These are phyloP conservation scores for Aurifilum marmelostoma DNA, from an alignment of 2,329 filamentous ascomycete species.

Conservation along the genomic window DNA sequence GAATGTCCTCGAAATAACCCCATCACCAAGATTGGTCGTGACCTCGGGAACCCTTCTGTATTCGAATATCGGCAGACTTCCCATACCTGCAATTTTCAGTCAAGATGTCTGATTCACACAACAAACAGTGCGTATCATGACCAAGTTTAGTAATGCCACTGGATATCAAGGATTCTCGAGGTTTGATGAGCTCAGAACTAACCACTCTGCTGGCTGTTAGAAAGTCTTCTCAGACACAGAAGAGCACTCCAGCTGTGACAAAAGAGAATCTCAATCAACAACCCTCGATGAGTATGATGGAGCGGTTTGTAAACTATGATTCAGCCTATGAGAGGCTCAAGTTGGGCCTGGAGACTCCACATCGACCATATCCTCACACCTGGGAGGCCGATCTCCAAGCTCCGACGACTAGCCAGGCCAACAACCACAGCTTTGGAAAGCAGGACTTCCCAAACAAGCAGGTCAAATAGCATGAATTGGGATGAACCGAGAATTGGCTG, in stretches of 20 bases:
- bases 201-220: background rate
- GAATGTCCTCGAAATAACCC: background rate
- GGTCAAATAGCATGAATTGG: background rate
- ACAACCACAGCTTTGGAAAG: background rate
- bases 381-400: background rate
- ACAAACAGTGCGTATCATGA: background rate
- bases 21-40: background rate
- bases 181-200: background rate
- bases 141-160: background rate
- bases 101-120: background rate
- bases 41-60: background rate
- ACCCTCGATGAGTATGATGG: background rate
- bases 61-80: background rate
- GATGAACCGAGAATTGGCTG: background rate
- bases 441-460: background rate
- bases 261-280: background rate
- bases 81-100: too few species aligned
- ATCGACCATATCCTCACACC: background rate
- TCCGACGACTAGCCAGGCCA: background rate
- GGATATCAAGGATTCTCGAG: background rate
- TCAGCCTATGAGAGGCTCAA: background rate
- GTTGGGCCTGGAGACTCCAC: background rate
- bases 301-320: background rate
- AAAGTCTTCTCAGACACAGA: background rate
- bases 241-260: background rate